These are phyloP conservation scores for Begonia loranthoides DNA, from an alignment of 306 rosid genomes.

Conservation along the genomic window DNA sequence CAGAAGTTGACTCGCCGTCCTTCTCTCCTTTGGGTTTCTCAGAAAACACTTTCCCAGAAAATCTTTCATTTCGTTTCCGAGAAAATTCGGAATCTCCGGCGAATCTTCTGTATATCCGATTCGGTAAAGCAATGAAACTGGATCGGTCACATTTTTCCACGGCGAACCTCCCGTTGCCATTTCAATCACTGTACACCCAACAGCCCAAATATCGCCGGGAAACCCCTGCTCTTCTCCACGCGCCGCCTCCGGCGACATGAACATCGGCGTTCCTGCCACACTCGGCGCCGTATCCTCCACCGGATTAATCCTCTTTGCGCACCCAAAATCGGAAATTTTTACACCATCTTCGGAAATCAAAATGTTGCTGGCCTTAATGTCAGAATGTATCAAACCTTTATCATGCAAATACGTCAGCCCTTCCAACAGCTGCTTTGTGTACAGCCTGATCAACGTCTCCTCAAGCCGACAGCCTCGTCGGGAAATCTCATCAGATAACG, in stretches of 20 bases:
- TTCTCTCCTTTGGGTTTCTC: slow-evolving; percentile 59
- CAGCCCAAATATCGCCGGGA: slow-evolving; percentile 71
- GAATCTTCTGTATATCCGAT: slow-evolving; percentile 39
- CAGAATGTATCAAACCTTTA: slow-evolving; percentile 68
- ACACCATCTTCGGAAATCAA: slow-evolving; percentile 45
- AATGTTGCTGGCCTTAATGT: slow-evolving; percentile 67
- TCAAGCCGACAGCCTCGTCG: slow-evolving; percentile 21
- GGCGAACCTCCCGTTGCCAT: slow-evolving; percentile 53
- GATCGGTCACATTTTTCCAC: slow-evolving; percentile 52
- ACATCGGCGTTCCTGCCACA: slow-evolving; percentile 54
- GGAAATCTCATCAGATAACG: slow-evolving; percentile 23
- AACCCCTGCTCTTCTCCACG: slow-evolving; percentile 74
- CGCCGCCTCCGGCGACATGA: slow-evolving; percentile 88
- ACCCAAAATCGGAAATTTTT: slow-evolving; percentile 77
- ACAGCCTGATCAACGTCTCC: slow-evolving; percentile 18
- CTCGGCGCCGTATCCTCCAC: background rate
- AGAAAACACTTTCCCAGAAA: slow-evolving; percentile 55
- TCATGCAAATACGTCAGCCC: slow-evolving; percentile 64
- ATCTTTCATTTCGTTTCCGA: slow-evolving; percentile 49
- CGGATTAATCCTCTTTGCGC: slow-evolving; percentile 33
- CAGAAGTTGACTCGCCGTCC: slow-evolving; percentile 53
- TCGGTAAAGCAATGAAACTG: slow-evolving; percentile 43
- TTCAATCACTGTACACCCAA: slow-evolving; percentile 77
- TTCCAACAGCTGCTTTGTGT: slow-evolving; percentile 31
- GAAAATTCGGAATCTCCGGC: slow-evolving; percentile 57